Percentiles rank a stretch among this genome's conserved stretches.
Evolutionary conservation across 768 basidiomycete genomes (phyloP).

Genomic region (Pisolithus albus): DNA sequence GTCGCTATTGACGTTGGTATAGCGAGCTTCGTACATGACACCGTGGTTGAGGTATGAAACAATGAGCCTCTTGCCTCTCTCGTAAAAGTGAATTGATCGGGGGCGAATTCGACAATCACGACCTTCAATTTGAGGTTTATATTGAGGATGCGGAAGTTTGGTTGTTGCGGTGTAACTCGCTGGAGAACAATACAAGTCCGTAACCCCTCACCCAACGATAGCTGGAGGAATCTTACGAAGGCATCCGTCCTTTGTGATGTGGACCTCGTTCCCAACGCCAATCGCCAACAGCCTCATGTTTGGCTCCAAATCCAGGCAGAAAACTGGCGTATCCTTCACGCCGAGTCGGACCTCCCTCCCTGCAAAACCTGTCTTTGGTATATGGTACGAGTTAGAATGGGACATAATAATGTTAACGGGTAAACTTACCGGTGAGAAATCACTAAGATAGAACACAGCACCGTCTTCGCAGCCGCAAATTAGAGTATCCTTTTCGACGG

Average conservation of each 20-base stretch:
- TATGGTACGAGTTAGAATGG: no score
- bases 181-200: not conserved
- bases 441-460: no score
- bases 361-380: no score
- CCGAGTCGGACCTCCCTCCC: no score
- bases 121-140: no score
- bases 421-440: no score
- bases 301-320: not conserved
- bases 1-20: not conserved
- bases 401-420: no score
- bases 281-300: not conserved
- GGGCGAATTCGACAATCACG: no score
- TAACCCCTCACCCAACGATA: not conserved
- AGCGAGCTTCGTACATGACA: not conserved
- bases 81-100: not conserved
- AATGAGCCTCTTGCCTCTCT: not conserved
- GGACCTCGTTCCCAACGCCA: not conserved
- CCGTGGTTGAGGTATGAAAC: conserved; percentile 1
- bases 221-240: not conserved
- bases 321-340: not conserved
- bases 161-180: not conserved
- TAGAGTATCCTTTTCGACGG: no score
- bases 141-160: no score
- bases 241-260: not conserved
- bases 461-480: no score